Conservation (phyloP, 208 protist genomes). For the Strigomonas culicis region DNA sequence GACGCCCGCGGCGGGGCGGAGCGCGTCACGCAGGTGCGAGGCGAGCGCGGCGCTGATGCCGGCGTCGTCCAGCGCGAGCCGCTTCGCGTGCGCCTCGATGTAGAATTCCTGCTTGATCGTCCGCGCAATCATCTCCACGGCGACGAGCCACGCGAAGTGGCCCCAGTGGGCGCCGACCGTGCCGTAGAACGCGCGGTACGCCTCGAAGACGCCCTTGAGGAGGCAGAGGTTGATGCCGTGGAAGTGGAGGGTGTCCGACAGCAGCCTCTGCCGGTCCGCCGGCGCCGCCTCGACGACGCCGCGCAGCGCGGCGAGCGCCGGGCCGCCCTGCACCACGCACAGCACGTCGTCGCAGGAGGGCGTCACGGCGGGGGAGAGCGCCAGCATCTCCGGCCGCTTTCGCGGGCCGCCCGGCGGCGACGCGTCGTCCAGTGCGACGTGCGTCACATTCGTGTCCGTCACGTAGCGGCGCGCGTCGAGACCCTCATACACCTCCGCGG, state of each 20-base stretch:
- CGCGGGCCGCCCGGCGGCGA: slow-evolving; percentile 24
- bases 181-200: slow-evolving; percentile 3
- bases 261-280: slow-evolving; percentile 16
- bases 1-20: slow-evolving; percentile 15
- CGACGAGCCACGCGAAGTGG: slow-evolving; percentile 18
- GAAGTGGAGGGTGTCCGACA: slow-evolving; percentile 38
- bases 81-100: slow-evolving; percentile 29
- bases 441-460: slow-evolving; percentile 30
- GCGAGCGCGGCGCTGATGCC: slow-evolving; percentile 27
- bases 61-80: slow-evolving; percentile 21
- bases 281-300: slow-evolving; percentile 7
- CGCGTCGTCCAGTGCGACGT: slow-evolving; percentile 18
- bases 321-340: slow-evolving; percentile 14
- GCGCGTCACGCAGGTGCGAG: slow-evolving; percentile 17
- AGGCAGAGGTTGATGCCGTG: slow-evolving; percentile 47
- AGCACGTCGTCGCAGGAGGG: slow-evolving; percentile 34
- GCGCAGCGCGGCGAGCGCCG: slow-evolving; percentile 18
- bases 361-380: slow-evolving; percentile 26
- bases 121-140: slow-evolving; percentile 42
- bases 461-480: slow-evolving; percentile 44
- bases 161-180: slow-evolving; percentile 11
- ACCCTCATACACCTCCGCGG: slow-evolving; percentile 39
- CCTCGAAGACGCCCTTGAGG: slow-evolving; percentile 28
- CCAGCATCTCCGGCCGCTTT: slow-evolving; percentile 46
- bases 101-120: slow-evolving; percentile 52